Base-by-base conservation (phyloP, 1,139 yeast species). In the Sugiyamaella novakii region DNA sequence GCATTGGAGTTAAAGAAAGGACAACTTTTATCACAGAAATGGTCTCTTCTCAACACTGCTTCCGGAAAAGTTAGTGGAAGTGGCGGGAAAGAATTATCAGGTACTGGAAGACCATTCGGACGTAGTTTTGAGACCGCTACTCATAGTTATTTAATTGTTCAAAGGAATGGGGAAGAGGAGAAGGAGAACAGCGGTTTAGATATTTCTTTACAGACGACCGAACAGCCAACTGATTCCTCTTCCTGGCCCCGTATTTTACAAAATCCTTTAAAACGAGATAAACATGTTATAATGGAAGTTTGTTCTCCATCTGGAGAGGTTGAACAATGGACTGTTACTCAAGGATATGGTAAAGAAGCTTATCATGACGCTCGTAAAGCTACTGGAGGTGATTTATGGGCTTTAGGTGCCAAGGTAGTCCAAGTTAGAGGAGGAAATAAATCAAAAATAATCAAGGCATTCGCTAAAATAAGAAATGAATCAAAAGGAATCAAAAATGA, bases 361-460 rank as follows among this genome's bases (percentile, higher is more conserved):
- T 92, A 88, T 61, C 95, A 87, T 59, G 98, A 92, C 70, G 96
- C 96, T 0, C 76, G 98, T 52, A 91, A 92, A 65, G 80, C 87
- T 0, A 71, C 69, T 31, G 79, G 81, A 61, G 96, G 97, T n/a
- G 99, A 92, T 64, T 69, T 84, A 49, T 92, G 98, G 98, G 84
- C 85, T 0, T 71, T 87, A 47, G 92, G 81, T 22, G 85, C 84
- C 40, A 91, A 91, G 69, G 76, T 83, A 50, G 44, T 56, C 2
- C 61, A 54, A 58, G 52, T 59, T 29, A 54, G 61, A 37, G 60
- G 64, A 15, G 63, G 60, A 24, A 58, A 55, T 35, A 38, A 47
- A 27, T 55, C 34, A 51, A 61, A 49, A 58, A 56, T 55, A 54
- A 57, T 45, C 25, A 61, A 43, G 54, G 34, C 49, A 18, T 39